Conservation (phyloP, 148 eudicot species). For the Nepenthes gracilis region DNA sequence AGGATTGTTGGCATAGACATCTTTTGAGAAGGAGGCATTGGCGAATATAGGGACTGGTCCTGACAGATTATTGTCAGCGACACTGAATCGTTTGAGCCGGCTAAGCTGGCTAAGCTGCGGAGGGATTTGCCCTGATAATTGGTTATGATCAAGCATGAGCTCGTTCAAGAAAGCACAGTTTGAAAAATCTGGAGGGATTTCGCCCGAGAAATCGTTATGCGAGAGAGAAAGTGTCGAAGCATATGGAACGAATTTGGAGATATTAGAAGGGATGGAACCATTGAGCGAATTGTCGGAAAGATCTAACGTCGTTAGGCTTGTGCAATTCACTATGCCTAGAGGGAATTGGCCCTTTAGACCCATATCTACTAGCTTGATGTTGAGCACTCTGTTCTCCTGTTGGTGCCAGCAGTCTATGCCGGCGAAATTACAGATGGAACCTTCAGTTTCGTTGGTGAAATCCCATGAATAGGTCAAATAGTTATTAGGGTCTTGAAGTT, state of each 20-base stretch:
- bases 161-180: slow-evolving; percentile 29
- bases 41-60: slow-evolving; percentile 23
- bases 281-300: slow-evolving; percentile 21
- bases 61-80: slow-evolving; percentile 25
- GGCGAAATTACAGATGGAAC: slow-evolving; percentile 27
- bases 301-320: slow-evolving; percentile 29
- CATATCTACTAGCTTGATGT: slow-evolving; percentile 25
- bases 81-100: slow-evolving; percentile 25
- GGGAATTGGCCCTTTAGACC: slow-evolving; percentile 34
- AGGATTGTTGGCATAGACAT: slow-evolving; percentile 22
- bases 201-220: slow-evolving; percentile 19
- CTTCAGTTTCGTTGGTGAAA: slow-evolving; percentile 28
- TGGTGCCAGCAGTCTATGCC: slow-evolving; percentile 43
- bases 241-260: slow-evolving; percentile 10
- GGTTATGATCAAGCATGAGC: slow-evolving; percentile 21
- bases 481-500: slow-evolving; percentile 24
- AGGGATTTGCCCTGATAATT: slow-evolving; percentile 30
- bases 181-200: slow-evolving; percentile 17
- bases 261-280: slow-evolving; percentile 27
- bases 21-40: not conserved
- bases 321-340: slow-evolving; percentile 19
- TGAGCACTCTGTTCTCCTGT: slow-evolving; percentile 29
- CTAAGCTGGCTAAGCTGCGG: slow-evolving; percentile 14
- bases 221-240: slow-evolving; percentile 30
- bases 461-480: slow-evolving; percentile 24